These are phyloP conservation scores for Gomphus bonarii DNA, from an alignment of 1,284 basidiomycete genomes.

Conservation along the genomic window DNA sequence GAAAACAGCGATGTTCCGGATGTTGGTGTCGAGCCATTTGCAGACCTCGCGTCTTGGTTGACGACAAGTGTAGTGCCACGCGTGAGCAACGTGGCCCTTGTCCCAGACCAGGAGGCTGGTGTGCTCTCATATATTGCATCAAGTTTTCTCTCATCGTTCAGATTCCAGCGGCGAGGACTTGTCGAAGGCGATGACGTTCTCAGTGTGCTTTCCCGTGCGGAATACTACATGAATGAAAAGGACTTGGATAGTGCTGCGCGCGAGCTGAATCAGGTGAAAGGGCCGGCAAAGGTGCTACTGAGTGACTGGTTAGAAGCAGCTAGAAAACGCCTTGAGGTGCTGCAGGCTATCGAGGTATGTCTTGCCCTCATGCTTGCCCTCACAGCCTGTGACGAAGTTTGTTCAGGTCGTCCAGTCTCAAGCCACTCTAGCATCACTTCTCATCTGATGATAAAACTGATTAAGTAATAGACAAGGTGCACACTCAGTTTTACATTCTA, in stretches of 20 bases:
- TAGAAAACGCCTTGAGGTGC: slow-evolving; percentile 79
- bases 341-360: slow-evolving; percentile 83
- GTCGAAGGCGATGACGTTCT: slow-evolving; percentile 78
- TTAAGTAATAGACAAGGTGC: background rate
- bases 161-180: slow-evolving; percentile 70
- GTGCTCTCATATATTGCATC: slow-evolving; percentile 84
- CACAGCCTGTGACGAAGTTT: slow-evolving; percentile 6
- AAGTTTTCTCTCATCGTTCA: slow-evolving; percentile 62
- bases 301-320: slow-evolving; percentile 92
- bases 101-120: slow-evolving; percentile 83
- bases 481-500: background rate
- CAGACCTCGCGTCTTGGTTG: slow-evolving; percentile 88
- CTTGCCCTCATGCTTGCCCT: background rate
- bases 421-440: slow-evolving; percentile 46
- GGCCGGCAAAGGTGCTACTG: slow-evolving; percentile 77
- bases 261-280: slow-evolving; percentile 85
- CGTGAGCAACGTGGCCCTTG: slow-evolving; percentile 81
- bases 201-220: slow-evolving; percentile 82
- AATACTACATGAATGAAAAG: slow-evolving; percentile 85
- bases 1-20: slow-evolving; percentile 71
- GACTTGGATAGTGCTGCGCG: slow-evolving; percentile 86
- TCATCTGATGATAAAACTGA: slow-evolving; percentile 23
- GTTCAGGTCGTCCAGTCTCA: slow-evolving; percentile 73
- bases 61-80: slow-evolving; percentile 74
- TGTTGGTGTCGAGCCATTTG: slow-evolving; percentile 83